Evolutionary conservation across 2,329 filamentous ascomycete genomes (phyloP).

Genomic region (Parastagonospora avenae): DNA sequence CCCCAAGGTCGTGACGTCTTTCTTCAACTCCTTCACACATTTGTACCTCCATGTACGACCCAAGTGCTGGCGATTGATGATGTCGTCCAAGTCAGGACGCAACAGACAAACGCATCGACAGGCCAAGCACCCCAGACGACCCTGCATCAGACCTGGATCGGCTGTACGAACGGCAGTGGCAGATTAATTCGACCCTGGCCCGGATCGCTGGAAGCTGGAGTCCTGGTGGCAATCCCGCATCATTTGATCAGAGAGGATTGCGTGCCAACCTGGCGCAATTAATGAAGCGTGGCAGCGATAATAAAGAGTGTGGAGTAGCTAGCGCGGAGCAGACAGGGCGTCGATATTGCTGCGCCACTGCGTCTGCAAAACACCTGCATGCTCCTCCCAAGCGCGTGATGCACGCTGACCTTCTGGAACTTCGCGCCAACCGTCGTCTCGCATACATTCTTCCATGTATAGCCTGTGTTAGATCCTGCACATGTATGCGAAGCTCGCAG

Average conservation of each 20-base stretch:
- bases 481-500: neutral
- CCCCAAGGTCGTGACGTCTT: neutral
- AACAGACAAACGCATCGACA: slow-evolving; percentile 1
- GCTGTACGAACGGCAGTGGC: slow-evolving; percentile 19
- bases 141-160: slow-evolving; percentile 19
- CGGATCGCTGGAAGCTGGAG: slow-evolving; percentile 6
- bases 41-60: neutral
- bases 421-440: slow-evolving; percentile 9
- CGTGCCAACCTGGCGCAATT: slow-evolving; percentile 15
- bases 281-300: slow-evolving; percentile 25
- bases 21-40: neutral
- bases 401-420: slow-evolving; percentile 11
- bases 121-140: slow-evolving; percentile 3
- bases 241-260: slow-evolving; percentile 19
- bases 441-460: slow-evolving; percentile 5
- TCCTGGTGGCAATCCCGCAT: slow-evolving; percentile 11
- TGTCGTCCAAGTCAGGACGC: neutral
- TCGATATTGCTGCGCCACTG: neutral
- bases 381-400: too few species aligned
- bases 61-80: neutral
- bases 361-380: too few species aligned
- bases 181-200: slow-evolving; percentile 4
- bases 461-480: neutral
- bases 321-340: slow-evolving; percentile 21
- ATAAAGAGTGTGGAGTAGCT: slow-evolving; percentile 23